phyloP scores from a whole-genome alignment of 2,329 filamentous ascomycete genomes.

The Chrysoporthe austroafricana region DNA sequence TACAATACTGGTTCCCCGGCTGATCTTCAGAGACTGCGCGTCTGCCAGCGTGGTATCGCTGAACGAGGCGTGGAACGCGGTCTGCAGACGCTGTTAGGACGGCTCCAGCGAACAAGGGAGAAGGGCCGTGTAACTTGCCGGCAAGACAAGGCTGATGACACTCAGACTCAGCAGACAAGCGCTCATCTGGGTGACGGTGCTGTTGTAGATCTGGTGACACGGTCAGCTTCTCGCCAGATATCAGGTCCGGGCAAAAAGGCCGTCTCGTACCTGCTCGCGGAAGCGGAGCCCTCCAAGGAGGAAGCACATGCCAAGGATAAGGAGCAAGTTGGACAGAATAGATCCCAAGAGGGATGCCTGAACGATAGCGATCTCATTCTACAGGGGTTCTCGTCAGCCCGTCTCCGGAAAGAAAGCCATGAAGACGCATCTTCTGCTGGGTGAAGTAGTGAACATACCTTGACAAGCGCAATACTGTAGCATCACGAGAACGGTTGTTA shows the following conservation, averaged over 20 bases:
- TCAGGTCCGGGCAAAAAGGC: slow-evolving; percentile 26
- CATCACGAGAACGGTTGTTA: slow-evolving; percentile 39
- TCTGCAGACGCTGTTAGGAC: slow-evolving; percentile 50
- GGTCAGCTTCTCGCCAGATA: background rate
- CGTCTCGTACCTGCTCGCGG: slow-evolving; percentile 58
- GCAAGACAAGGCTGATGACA: slow-evolving; percentile 48
- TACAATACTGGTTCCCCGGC: slow-evolving; percentile 85
- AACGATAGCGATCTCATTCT: slow-evolving; percentile 72
- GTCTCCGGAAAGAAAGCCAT: too few relatives aligned
- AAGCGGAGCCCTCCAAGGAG: slow-evolving; percentile 70
- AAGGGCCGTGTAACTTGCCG: slow-evolving; percentile 53
- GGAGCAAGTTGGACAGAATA: slow-evolving; percentile 74
- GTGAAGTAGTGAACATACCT: slow-evolving; percentile 28
- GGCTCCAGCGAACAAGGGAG: background rate
- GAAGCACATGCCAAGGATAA: slow-evolving; percentile 78
- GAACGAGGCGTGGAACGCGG: slow-evolving; percentile 91
- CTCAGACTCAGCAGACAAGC: slow-evolving; percentile 70
- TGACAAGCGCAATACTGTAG: slow-evolving; percentile 57
- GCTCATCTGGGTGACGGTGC: slow-evolving; percentile 74
- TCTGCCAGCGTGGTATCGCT: slow-evolving; percentile 65
- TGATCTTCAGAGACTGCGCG: slow-evolving; percentile 76
- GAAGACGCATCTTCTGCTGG: too few relatives aligned
- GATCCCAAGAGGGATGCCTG: slow-evolving; percentile 77
- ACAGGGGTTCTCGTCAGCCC: background rate
- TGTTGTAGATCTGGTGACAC: slow-evolving; percentile 64